Evolutionary conservation across 768 basidiomycete species (phyloP).

Genomic region (Amanita fuliginea): DNA sequence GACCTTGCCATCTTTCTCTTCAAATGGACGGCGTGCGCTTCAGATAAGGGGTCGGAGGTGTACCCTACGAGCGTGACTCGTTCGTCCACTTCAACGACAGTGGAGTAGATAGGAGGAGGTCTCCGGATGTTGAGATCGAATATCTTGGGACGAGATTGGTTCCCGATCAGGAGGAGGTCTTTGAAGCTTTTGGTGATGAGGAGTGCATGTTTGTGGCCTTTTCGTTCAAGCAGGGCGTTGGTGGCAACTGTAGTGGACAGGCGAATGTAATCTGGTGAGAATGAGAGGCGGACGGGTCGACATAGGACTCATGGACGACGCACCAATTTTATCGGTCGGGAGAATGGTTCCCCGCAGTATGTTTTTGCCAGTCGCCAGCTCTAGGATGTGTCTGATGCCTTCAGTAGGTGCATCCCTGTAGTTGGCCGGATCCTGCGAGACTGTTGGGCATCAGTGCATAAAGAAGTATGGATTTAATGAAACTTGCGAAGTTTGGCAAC

Average conservation of each 20-base stretch:
- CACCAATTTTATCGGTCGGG: slow-evolving; percentile 75
- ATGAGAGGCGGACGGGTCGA: too few relatives aligned
- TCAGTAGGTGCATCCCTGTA: slow-evolving; percentile 93
- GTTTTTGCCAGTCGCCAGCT: slow-evolving; percentile 56
- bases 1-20: slow-evolving; percentile 38
- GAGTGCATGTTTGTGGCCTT: slow-evolving; percentile 85
- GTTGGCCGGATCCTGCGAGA: slow-evolving; percentile 82
- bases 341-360: slow-evolving; percentile 60
- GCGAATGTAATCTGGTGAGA: slow-evolving; percentile 67
- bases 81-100: too few relatives aligned
- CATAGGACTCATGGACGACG: too few relatives aligned
- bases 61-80: slow-evolving; percentile 86
- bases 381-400: slow-evolving; percentile 80
- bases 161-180: too few relatives aligned
- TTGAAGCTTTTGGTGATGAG: too few relatives aligned
- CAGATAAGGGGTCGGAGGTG: slow-evolving; percentile 78
- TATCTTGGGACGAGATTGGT: too few relatives aligned
- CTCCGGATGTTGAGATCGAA: too few relatives aligned
- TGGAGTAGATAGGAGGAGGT: too few relatives aligned
- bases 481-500: slow-evolving; percentile 81
- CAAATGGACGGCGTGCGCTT: slow-evolving; percentile 70
- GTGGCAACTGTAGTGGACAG: slow-evolving; percentile 94
- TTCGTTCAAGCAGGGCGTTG: slow-evolving; percentile 90
- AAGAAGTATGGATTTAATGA: not conserved
- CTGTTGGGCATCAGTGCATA: slow-evolving; percentile 22